A percentile compares a stretch with the other conserved stretches of the same genome.
Evolutionary conservation across 805 yeast species (phyloP).

Genomic region (Saccharomycopsis sp.): DNA sequence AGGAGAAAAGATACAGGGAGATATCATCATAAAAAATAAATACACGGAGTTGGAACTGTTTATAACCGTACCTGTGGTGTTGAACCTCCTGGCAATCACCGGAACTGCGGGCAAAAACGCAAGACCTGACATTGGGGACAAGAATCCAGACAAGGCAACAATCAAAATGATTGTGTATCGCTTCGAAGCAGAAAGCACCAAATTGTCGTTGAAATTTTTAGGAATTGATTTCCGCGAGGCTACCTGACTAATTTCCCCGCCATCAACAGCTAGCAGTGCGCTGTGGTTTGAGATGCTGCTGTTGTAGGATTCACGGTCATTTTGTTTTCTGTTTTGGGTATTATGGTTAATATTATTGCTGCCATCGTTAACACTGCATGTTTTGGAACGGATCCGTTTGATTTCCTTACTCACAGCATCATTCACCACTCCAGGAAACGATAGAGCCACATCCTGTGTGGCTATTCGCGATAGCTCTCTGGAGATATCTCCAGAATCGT

Average conservation of each 20-base stretch:
- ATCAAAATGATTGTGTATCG: conserved; percentile 27
- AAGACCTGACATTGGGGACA: conserved; percentile 39
- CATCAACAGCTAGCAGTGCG: neutral
- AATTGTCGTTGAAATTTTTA: conserved; percentile 18
- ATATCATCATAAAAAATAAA: conserved; percentile 44
- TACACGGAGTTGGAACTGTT: conserved; percentile 45
- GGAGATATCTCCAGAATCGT: too few species aligned
- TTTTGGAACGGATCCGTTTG: neutral
- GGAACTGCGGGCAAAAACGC: conserved; percentile 48
- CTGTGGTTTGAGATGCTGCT: neutral
- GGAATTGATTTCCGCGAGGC: conserved; percentile 11
- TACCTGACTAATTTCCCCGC: neutral
- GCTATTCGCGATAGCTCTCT: conserved; percentile 10
- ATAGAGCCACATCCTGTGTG: conserved; percentile 17
- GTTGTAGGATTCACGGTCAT: neutral
- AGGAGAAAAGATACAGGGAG: conserved; percentile 46
- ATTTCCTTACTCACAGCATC: conserved; percentile 15
- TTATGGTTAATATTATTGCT: neutral
- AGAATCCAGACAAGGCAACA: conserved; percentile 35
- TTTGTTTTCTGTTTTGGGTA: neutral
- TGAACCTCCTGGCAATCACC: conserved; percentile 38
- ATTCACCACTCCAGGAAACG: conserved; percentile 15
- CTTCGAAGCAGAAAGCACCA: conserved; percentile 3
- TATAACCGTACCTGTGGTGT: conserved; percentile 41
- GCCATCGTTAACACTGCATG: neutral